Evolutionary conservation across 257 asterid species (phyloP), one percentile per base, ranked within the genome.

Genomic region (Solanum bukasovii): DNA sequence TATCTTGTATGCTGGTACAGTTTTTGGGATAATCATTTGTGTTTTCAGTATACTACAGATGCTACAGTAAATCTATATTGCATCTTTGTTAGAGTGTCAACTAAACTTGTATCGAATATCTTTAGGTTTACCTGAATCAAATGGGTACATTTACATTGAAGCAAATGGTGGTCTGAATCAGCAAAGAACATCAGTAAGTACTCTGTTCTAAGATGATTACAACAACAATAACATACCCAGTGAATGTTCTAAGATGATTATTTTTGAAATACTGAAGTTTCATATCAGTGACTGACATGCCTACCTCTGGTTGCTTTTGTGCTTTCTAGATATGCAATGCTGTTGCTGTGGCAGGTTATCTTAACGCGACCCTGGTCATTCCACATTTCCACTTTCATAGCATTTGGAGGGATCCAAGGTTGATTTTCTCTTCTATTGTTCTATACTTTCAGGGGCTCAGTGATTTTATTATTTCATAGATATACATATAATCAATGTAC

Each of bases 151-250:
- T 72, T 91, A 75, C 75, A 77, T 89, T 44, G 99, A 97, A 92
- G 99, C 99, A 77, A 97, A 97, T 92, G 99, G 99, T 87, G 99
- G 99, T 72, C 89, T 97, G 88, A 97, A 97, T 94, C 99, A 97
- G 91, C 99, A 97, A 92, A 94, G 99, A 89, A 93, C 96, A 90
- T 97, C 99, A 90, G 99, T 96, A 93, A 63, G 89, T 88, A 33
- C 84, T 87, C 46, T 40, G 42, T 86, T 65, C 88, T 49, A 27
- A 14, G 16, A 46, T 44, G 35, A 79, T 79, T 44, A 29, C 27
- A 56, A 56, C 65, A 49, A 49, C 61, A 14, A 49, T 14, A 18
- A 56, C 65, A 56, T 56, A 56, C 65, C 65, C 65, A 56, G 23
- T 56, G 65, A 56, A 18, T 25, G 13, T 86, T 65, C 71, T 29